These are phyloP conservation scores for Sporothrix variecibatus DNA, from an alignment of 2,329 filamentous ascomycete genomes.

Conservation along the genomic window DNA sequence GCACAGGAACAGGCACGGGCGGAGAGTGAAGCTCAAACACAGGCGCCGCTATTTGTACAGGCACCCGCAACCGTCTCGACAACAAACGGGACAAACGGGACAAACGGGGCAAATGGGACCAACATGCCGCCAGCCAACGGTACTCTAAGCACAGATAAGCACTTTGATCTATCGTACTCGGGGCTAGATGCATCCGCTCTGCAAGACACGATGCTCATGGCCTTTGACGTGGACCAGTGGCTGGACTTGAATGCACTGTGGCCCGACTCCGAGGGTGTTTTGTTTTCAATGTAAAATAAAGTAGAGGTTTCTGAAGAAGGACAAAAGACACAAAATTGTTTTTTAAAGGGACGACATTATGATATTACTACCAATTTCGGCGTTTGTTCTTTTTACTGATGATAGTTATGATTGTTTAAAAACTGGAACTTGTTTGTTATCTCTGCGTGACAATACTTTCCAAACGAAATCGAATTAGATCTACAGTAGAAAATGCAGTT, in stretches of 20 bases:
- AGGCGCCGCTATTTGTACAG: not conserved
- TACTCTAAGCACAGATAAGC: not conserved
- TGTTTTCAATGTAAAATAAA: not conserved
- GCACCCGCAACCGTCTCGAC: not conserved
- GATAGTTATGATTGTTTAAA: not conserved
- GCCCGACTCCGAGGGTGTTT: not conserved
- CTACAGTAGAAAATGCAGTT: too few relatives aligned
- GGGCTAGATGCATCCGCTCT: not conserved
- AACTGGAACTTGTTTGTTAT: too few relatives aligned
- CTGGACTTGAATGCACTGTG: constrained; percentile 2
- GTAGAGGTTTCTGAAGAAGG: not conserved
- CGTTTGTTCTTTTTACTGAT: not conserved
- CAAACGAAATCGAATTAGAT: too few relatives aligned
- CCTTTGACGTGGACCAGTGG: constrained; percentile 20
- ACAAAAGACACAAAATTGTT: not conserved
- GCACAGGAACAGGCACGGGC: not conserved
- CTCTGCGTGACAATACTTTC: too few relatives aligned
- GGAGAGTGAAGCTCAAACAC: not conserved
- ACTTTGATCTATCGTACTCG: not conserved
- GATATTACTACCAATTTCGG: not conserved
- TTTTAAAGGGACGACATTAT: not conserved
- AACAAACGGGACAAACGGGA: not conserved
- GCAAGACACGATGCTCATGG: constrained; percentile 20
- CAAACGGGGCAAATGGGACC: not conserved
- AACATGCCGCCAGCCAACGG: not conserved